These are phyloP conservation scores for Moesziomyces parantarcticus DNA, from an alignment of 1,284 basidiomycete species.

Conservation along the genomic window DNA sequence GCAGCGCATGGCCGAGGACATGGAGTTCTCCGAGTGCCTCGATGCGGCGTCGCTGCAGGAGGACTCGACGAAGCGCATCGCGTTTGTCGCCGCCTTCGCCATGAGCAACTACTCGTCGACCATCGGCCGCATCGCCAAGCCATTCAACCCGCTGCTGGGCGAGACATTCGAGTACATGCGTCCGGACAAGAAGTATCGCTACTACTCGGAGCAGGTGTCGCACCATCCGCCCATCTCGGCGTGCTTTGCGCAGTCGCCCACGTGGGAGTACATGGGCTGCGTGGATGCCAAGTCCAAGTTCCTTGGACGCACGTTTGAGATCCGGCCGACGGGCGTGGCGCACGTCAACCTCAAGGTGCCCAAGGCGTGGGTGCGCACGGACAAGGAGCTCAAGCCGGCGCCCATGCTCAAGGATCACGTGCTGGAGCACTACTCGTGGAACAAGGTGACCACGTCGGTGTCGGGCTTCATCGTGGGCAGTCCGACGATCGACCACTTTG, in stretches of 20 bases:
- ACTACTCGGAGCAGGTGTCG: conserved; percentile 92
- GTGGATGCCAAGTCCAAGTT: conserved; percentile 67
- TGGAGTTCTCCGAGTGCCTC: conserved; percentile 69
- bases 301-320: conserved; percentile 90
- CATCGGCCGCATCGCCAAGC: conserved; percentile 71
- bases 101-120: conserved; percentile 99
- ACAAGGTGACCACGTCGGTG: conserved; percentile 74
- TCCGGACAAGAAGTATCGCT: conserved; percentile 81
- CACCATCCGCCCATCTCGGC: conserved; percentile 98
- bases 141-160: conserved; percentile 71
- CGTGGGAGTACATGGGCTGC: conserved; percentile 87
- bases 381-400: conserved; percentile 43
- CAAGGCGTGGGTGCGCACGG: conserved; percentile 36
- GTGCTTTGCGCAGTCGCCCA: conserved; percentile 83
- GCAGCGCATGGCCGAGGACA: conserved; percentile 73
- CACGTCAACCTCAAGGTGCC: conserved; percentile 83
- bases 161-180: conserved; percentile 96
- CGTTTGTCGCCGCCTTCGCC: conserved; percentile 94
- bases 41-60: conserved; percentile 82
- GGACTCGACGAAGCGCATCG: conserved; percentile 84
- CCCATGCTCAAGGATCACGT: conserved; percentile 22
- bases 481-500: conserved; percentile 96
- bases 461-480: conserved; percentile 93
- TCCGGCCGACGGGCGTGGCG: conserved; percentile 91
- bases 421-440: conserved; percentile 85